phyloP scores from a whole-genome alignment of 2,329 filamentous ascomycete genomes.

The Ophiostoma novo-ulmi region DNA sequence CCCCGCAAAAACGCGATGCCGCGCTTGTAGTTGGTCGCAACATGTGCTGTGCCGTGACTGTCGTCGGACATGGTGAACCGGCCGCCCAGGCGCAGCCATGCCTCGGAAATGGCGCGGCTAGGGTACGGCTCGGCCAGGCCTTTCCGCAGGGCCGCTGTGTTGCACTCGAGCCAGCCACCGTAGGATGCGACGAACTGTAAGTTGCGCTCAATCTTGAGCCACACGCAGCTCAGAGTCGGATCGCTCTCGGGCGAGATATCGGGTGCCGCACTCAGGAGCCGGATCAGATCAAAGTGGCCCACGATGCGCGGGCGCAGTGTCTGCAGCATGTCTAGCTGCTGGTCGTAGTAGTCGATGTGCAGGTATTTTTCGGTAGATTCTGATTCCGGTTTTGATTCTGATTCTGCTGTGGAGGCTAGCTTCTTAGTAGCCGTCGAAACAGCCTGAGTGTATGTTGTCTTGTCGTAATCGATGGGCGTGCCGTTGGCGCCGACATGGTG shows the following conservation, averaged over 20 bases:
- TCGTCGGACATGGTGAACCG: constrained; percentile 91
- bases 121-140: constrained; percentile 90
- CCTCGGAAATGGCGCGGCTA: constrained; percentile 67
- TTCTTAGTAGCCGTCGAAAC: not conserved
- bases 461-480: constrained; percentile 84
- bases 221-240: constrained; percentile 47
- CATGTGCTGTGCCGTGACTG: constrained; percentile 81
- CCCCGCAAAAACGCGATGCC: constrained; percentile 65
- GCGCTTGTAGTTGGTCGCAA: constrained; percentile 75
- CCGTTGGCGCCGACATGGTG: constrained; percentile 78
- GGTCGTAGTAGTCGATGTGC: constrained; percentile 81
- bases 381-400: not conserved
- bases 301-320: constrained; percentile 70
- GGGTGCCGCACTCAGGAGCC: constrained; percentile 69
- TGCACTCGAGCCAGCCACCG: constrained; percentile 82
- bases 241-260: constrained; percentile 50
- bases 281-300: constrained; percentile 89
- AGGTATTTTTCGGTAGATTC: constrained; percentile 58
- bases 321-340: constrained; percentile 74
- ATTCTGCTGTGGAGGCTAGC: not conserved
- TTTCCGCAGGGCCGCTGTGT: constrained; percentile 81
- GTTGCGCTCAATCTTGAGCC: constrained; percentile 70
- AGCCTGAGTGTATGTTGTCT: constrained; percentile 50
- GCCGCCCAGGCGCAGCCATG: constrained; percentile 67
- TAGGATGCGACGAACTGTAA: constrained; percentile 64